Evolutionary conservation across 768 basidiomycete genomes (phyloP), one percentile per base, ranked within the genome.

Genomic region (Rhodosporidiobolus sp.): DNA sequence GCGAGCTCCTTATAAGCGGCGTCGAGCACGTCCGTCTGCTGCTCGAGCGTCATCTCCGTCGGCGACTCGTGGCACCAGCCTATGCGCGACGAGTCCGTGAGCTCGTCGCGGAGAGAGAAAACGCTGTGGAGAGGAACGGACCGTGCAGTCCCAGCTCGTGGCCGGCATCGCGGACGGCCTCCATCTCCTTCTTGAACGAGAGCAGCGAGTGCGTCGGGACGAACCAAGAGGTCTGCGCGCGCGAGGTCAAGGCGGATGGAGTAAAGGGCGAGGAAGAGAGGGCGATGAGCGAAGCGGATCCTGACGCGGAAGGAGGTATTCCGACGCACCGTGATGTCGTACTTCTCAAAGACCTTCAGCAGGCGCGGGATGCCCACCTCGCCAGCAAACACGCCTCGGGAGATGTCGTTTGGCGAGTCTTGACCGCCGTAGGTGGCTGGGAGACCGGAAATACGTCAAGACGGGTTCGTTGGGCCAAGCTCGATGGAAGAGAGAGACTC

Each of bases 61-160:
- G 88, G 89, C 76, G 89, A 89, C 86, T 89, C 89, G 77, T 90
- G 88, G 0, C 87, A 88, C 79, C 89, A 89, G 0, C 88, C 88
- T 89, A 38, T 16, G 32, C 3, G n/a, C n/a, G 16, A 53, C 17
- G 8, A 30, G 22, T 17, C 11, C 1, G 6, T 19, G 22, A 46
- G 43, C 26, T 16, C 16, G 16, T 26, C 20, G 24, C 4, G 5
- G 7, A 14, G 32, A 63, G 38, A 26, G 3, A 45, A 60, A 62
- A 49, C 16, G 57, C 50, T 58, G 30, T 20, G 28, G 45, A 20
- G 55, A 19, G 17, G 5, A 26, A 20, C 35, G 57, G 1, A 58
- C 57, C 62, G 35, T 63, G 62, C 16, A 63, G 58, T 0, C 76
- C 76, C 84, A 90, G 84, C 80, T 91, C 89, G 76, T 90, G 89